Evolutionary conservation across 2,329 filamentous ascomycete species (phyloP), one percentile per base, ranked within the genome.

Genomic region (Sodiomyces alkalinus): DNA sequence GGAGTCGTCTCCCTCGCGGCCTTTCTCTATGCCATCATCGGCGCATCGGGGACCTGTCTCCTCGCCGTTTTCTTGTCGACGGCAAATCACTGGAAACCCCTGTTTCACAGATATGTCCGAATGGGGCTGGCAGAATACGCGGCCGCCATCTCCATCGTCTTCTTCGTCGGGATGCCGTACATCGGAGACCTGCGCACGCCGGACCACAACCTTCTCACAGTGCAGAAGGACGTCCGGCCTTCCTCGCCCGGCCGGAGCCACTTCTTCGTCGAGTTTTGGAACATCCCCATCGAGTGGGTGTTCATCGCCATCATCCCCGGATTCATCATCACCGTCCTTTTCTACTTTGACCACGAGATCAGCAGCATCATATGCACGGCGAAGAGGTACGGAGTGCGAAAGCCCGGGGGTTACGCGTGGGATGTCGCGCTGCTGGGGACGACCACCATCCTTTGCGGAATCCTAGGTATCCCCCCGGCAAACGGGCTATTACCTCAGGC

Each of bases 261-360:
- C 9, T 77, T 77, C 44, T 67, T 76, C 35, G 68, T 77, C 23
- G 50, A 60, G 26, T 77, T 77, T 46, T 77, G 72, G 73, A 56
- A 68, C 31, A 44, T 77, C 1, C 63, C 68, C 3, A 42, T 70
- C 1, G 47, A 45, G 6, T 77, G 71, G 68, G 57, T 74, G 4
- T 70, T 75, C 39, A 58, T 65, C 4, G 65, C 73, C 17, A 62
- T 75, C 22, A 59, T 77, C 3, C 71, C 72, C 0, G 73, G 69
- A 0, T 48, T 64, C 19, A 75, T 78, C 36, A 70, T 77, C 32
- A 76, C 71, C 0, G 56, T 71, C 1, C 58, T 77, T n/a, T 78
- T 77, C 53, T 77, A 72, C 51, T 77, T 77, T 43, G 73, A 78
- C 35, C 73, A 77, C 39, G 74, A 78, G 44, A 73, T 77, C 29